Conservation (phyloP, 2,329 filamentous ascomycete species). For the Teratosphaeria gauchensis region DNA sequence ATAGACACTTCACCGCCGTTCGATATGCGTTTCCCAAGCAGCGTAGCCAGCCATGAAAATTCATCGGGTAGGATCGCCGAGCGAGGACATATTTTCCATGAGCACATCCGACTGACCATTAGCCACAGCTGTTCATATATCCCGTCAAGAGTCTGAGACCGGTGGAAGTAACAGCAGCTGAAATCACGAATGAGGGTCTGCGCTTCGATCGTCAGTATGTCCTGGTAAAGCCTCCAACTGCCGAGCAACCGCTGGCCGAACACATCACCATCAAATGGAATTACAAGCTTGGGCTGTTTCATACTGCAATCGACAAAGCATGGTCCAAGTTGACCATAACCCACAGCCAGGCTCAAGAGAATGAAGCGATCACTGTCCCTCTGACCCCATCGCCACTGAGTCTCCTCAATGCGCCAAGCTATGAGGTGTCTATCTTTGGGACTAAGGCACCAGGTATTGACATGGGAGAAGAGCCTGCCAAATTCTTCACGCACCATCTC, state of each 20-base stretch:
- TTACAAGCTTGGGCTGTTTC: slow-evolving; percentile 24
- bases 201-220: slow-evolving; percentile 27
- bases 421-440: slow-evolving; percentile 25
- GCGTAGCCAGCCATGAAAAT: slow-evolving; percentile 20
- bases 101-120: neutral
- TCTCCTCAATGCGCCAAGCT: slow-evolving; percentile 18
- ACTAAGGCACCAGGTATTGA: slow-evolving; percentile 25
- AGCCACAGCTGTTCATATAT: slow-evolving; percentile 24
- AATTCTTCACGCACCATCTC: slow-evolving; percentile 23
- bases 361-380: slow-evolving; percentile 18
- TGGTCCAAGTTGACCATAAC: slow-evolving; percentile 28
- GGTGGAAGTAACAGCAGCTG: slow-evolving; percentile 23
- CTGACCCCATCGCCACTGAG: slow-evolving; percentile 23
- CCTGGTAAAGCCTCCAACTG: slow-evolving; percentile 23
- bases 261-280: slow-evolving; percentile 28
- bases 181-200: slow-evolving; percentile 27
- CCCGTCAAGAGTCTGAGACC: slow-evolving; percentile 24
- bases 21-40: neutral
- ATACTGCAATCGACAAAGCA: slow-evolving; percentile 22
- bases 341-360: slow-evolving; percentile 19
- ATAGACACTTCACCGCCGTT: neutral
- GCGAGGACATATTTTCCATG: neutral
- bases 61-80: slow-evolving; percentile 17
- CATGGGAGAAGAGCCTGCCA: slow-evolving; percentile 23
- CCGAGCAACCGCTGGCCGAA: slow-evolving; percentile 20